phyloP scores from a whole-genome alignment of 129 eudicot genomes.

The Centella asiatica region DNA sequence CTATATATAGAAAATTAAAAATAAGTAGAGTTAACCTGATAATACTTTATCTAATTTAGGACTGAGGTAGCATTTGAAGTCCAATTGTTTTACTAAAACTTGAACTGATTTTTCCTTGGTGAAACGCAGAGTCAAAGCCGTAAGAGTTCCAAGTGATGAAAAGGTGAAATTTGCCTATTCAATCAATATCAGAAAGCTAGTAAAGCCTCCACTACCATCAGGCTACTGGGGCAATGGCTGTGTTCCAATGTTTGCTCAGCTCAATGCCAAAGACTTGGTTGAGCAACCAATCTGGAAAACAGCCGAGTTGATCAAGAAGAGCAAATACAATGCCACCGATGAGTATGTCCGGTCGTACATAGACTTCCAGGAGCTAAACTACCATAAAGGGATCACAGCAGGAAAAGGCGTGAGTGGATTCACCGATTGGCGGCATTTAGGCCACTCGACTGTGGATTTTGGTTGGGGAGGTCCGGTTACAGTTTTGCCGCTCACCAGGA shows the following conservation, averaged over 20 bases:
- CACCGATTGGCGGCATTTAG: slow-evolving; percentile 90
- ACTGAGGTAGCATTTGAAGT: too few relatives aligned
- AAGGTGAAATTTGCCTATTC: slow-evolving; percentile 61
- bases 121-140: slow-evolving; percentile 58
- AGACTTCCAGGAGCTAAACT: slow-evolving; percentile 60
- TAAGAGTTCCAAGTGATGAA: slow-evolving; percentile 30
- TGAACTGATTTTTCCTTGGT: neutral
- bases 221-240: slow-evolving; percentile 94
- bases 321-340: slow-evolving; percentile 47
- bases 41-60: too few relatives aligned
- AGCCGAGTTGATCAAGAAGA: slow-evolving; percentile 48
- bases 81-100: too few relatives aligned
- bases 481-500: slow-evolving; percentile 59
- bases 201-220: slow-evolving; percentile 55
- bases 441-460: slow-evolving; percentile 75
- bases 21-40: too few relatives aligned
- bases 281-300: slow-evolving; percentile 70
- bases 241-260: slow-evolving; percentile 56
- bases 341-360: slow-evolving; percentile 64
- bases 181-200: slow-evolving; percentile 51
- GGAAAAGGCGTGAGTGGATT: slow-evolving; percentile 64
- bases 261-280: slow-evolving; percentile 37
- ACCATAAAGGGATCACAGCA: slow-evolving; percentile 48
- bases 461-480: slow-evolving; percentile 89
- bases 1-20: too few relatives aligned